These are phyloP conservation scores for Yarrowia keelungensis DNA, from an alignment of 805 yeast species.

Conservation along the genomic window DNA sequence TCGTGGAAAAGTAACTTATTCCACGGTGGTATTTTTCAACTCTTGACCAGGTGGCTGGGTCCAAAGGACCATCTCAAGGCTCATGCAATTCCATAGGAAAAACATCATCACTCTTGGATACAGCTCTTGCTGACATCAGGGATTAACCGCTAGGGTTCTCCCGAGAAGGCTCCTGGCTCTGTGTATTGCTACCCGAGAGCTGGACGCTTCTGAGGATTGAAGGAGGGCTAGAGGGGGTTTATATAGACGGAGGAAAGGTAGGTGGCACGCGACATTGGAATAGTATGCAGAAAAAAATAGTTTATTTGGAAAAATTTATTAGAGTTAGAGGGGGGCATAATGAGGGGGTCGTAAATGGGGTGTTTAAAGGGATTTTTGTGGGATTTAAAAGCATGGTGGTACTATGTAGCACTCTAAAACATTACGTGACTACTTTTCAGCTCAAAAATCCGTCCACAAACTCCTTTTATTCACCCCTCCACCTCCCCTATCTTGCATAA, in stretches of 20 bases:
- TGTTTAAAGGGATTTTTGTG: no score
- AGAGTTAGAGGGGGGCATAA: no score
- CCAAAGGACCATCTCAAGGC: slow-evolving; percentile 16
- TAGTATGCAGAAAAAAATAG: not conserved
- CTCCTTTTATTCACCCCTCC: not conserved
- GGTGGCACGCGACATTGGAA: slow-evolving; percentile 10
- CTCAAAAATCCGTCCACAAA: not conserved
- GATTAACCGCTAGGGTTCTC: not conserved
- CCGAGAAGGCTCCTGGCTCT: slow-evolving; percentile 19
- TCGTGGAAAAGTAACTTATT: slow-evolving; percentile 3
- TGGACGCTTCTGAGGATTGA: slow-evolving; percentile 18
- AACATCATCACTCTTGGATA: slow-evolving; percentile 27
- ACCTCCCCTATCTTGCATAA: not conserved
- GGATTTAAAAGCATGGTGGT: no score
- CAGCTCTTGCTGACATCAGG: slow-evolving; percentile 27
- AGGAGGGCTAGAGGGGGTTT: not conserved
- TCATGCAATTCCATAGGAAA: slow-evolving; percentile 2
- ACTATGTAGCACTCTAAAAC: no score
- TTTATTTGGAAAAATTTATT: slow-evolving; percentile 3
- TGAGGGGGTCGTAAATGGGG: no score
- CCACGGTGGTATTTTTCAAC: slow-evolving; percentile 29
- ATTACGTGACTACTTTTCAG: not conserved
- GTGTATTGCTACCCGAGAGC: slow-evolving; percentile 14
- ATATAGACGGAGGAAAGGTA: not conserved
- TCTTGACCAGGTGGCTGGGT: slow-evolving; percentile 30